Evolutionary conservation across 495 filamentous ascomycete genomes (phyloP), one percentile per base, ranked within the genome.

Genomic region (Elaphomyces granulatus): DNA sequence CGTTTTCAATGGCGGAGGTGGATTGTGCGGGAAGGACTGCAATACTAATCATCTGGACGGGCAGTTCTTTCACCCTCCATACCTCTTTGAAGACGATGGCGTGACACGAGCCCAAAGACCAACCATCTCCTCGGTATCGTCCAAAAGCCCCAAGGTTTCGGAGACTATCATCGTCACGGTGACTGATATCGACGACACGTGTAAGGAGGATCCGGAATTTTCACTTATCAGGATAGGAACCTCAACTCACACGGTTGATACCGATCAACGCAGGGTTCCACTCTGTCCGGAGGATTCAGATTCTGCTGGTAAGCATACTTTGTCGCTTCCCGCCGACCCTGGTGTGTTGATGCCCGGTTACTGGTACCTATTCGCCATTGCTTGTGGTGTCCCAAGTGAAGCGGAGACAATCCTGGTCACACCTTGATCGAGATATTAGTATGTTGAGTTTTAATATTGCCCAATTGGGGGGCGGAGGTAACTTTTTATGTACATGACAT

Each of bases 241-340:
- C 2, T 53, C 55, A 6, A 74, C 74, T 9, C 74, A 78, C 41
- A 68, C 70, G 1, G 63, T 78, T 33, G 68, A 78, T 45, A 77
- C 70, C 1, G 74, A 75, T 44, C 73, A 78, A 51, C 55, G 74
- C 8, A 64, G 72, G 2, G 56, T 77, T 32, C 54, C 60, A 1
- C 54, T 74, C 1, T 46, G 43, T 6, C 38, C 46, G 15, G 48
- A 41, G 6, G n/a, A n/a, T n/a, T 23, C 42, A 1, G 31, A 26
- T 3, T 44, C 20, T 14, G 2, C 42, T 37, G 19, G 21, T 17
- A 43, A 39, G 2, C 58, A 54, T 37, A 59, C 46, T 0, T 37
- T 66, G 18, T 44, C 37, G 1, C 42, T 74, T 4, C 70, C 70
- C 0, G 40, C 41, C 20, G 72, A 77, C 39, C 34, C 68, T 1